A percentile compares a stretch with the other conserved stretches of the same genome.
Conservation (phyloP, 169 alveolate genomes). For the Plasmodium billcollinsi region DNA sequence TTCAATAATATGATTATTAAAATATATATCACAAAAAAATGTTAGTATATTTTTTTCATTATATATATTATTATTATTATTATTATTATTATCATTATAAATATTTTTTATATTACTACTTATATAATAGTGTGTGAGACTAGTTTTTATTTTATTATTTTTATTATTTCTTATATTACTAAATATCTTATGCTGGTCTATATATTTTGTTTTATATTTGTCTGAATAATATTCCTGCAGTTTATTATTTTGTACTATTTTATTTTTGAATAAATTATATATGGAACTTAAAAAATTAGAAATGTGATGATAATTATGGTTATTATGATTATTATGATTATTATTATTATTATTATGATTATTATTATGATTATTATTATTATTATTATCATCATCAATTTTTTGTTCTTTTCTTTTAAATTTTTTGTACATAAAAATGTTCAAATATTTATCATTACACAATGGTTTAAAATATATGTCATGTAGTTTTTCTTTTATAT, state of each 20-base stretch:
- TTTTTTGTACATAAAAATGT: slow-evolving; percentile 10
- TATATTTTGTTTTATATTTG: slow-evolving; percentile 4
- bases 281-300: slow-evolving; percentile 6
- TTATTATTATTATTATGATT: too few relatives aligned
- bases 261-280: slow-evolving; percentile 14
- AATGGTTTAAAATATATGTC: too few relatives aligned
- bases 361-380: background rate
- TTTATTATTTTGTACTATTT: background rate
- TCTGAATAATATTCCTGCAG: slow-evolving; percentile 5
- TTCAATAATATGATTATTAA: slow-evolving; percentile 71
- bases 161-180: slow-evolving; percentile 64
- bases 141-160: slow-evolving; percentile 72
- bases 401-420: background rate
- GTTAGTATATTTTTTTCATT: slow-evolving; percentile 75
- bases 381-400: background rate
- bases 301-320: too few relatives aligned
- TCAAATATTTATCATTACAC: background rate
- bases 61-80: slow-evolving; percentile 9
- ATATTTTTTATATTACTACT: slow-evolving; percentile 68
- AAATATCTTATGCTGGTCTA: slow-evolving; percentile 30
- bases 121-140: slow-evolving; percentile 73
- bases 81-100: slow-evolving; percentile 5
- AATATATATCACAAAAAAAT: slow-evolving; percentile 74
- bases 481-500: too few relatives aligned
- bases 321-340: too few relatives aligned